Evolutionary conservation across 768 basidiomycete genomes (phyloP).

Genomic region (Rubroboletus satanas): DNA sequence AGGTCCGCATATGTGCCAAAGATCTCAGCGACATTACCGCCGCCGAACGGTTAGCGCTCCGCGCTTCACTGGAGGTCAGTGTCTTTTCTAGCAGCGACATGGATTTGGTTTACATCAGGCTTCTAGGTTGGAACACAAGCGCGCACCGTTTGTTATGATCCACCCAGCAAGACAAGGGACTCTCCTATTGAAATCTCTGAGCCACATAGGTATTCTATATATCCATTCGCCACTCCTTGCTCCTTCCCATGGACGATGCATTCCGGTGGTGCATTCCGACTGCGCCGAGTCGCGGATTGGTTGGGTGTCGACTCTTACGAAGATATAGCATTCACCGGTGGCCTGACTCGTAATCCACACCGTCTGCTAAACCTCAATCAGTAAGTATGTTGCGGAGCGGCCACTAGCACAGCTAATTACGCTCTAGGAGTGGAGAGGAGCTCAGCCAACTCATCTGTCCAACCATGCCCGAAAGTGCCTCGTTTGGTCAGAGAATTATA

Average conservation of each 20-base stretch:
- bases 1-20: slow-evolving; percentile 59
- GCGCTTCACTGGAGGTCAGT: slow-evolving; percentile 52
- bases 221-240: slow-evolving; percentile 57
- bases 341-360: slow-evolving; percentile 35
- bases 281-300: slow-evolving; percentile 64
- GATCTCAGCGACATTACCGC: slow-evolving; percentile 35
- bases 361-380: slow-evolving; percentile 32
- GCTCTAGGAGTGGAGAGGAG: slow-evolving; percentile 15
- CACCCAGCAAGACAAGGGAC: slow-evolving; percentile 25
- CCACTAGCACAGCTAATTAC: slow-evolving; percentile 5
- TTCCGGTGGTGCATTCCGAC: slow-evolving; percentile 47
- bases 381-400: slow-evolving; percentile 28
- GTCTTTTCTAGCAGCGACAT: not conserved
- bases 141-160: slow-evolving; percentile 29
- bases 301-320: slow-evolving; percentile 37
- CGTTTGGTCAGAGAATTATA: slow-evolving; percentile 21
- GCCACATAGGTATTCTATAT: slow-evolving; percentile 53
- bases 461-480: not conserved
- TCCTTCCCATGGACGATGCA: slow-evolving; percentile 47
- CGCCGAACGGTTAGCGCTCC: slow-evolving; percentile 52
- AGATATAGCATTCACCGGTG: slow-evolving; percentile 35
- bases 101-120: slow-evolving; percentile 2
- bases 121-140: slow-evolving; percentile 14
- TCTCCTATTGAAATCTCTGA: slow-evolving; percentile 30
- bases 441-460: slow-evolving; percentile 14